A percentile compares a stretch with the other conserved stretches of the same genome.
Conservation (phyloP, 225 moss, liverwort and hornwort species). For the Marchantia paleacea region DNA sequence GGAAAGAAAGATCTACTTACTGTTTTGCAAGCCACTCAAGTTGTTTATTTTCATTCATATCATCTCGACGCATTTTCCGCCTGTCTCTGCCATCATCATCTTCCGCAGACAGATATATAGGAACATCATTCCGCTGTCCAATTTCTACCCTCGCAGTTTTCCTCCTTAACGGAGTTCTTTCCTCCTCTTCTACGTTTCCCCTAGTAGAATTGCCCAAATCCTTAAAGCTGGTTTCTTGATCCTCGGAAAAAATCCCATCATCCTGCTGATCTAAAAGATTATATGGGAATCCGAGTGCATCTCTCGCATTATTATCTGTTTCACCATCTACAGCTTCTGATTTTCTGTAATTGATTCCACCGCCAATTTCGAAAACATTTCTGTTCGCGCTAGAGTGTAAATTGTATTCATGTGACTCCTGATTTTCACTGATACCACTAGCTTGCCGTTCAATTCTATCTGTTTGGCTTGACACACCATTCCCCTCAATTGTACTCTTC, state of each 20-base stretch:
- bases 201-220: too few relatives aligned
- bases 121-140: conserved; percentile 58
- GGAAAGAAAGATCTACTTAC: conserved; percentile 25
- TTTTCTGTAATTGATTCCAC: neutral
- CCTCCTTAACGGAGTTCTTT: neutral
- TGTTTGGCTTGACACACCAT: neutral
- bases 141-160: conserved; percentile 40
- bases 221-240: too few relatives aligned
- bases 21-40: conserved; percentile 83
- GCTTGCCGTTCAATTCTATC: neutral
- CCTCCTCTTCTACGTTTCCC: neutral
- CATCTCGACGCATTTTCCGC: conserved; percentile 35
- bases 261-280: neutral
- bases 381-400: too few relatives aligned
- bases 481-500: conserved; percentile 3
- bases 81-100: conserved; percentile 44
- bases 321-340: neutral
- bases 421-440: neutral
- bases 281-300: neutral
- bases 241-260: neutral
- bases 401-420: neutral
- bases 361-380: neutral
- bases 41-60: conserved; percentile 68
- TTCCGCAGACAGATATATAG: conserved; percentile 48
- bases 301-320: neutral